Conservation (phyloP, 2,329 filamentous ascomycete species). For the Ophiostoma sp. region DNA sequence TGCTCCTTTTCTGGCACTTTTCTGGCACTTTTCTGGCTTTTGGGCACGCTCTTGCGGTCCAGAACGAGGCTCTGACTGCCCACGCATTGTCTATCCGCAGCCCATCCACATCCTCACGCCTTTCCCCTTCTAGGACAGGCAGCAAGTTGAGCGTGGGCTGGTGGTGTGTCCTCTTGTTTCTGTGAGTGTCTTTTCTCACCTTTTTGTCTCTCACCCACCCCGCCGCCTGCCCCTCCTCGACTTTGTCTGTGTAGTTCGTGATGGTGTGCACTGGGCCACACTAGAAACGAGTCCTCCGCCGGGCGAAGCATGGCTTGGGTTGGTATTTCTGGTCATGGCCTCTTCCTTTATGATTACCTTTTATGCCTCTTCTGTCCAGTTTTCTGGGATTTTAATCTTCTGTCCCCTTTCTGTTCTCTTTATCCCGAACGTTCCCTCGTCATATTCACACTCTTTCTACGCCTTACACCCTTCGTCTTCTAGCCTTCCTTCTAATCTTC, state of each 20-base stretch:
- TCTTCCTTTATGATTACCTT: not conserved
- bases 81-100: not conserved
- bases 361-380: not conserved
- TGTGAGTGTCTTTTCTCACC: not conserved
- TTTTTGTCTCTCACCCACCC: not conserved
- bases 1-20: not conserved
- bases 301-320: not conserved
- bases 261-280: constrained; percentile 28
- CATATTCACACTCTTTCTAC: not conserved
- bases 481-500: not conserved
- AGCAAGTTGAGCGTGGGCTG: not conserved
- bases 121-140: constrained; percentile 3
- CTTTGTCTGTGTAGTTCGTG: constrained; percentile 11
- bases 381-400: not conserved
- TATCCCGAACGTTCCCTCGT: too few relatives aligned
- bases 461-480: not conserved
- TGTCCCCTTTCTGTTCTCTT: not conserved
- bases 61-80: not conserved
- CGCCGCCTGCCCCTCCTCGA: not conserved
- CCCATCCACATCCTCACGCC: not conserved
- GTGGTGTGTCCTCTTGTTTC: not conserved
- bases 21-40: not conserved
- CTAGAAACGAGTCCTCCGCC: not conserved
- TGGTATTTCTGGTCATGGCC: not conserved
- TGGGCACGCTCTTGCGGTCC: not conserved